Evolutionary conservation across 2,329 filamentous ascomycete genomes (phyloP), one percentile per base, ranked within the genome.

Genomic region (Alternaria sp.): DNA sequence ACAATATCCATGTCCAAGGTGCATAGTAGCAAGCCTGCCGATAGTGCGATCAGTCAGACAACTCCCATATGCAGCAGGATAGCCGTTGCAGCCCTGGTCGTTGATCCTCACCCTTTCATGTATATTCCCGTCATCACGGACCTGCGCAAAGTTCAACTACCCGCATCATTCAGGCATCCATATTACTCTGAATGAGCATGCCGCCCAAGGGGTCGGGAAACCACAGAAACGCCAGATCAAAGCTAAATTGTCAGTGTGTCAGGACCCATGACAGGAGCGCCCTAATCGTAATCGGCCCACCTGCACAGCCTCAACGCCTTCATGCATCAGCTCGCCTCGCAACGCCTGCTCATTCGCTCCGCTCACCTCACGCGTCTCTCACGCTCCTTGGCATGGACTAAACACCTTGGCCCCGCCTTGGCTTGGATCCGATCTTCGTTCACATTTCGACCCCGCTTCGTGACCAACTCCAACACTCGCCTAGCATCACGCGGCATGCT

Each of bases 251-350:
- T 61, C 48, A 56, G 65, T 69, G 64, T 65, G 57, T 56, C 38
- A 43, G 46, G 36, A 56, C 47, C 44, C 66, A 52, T 65, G 63
- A 53, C 54, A 59, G 32, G 39, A 32, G n/a, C 24, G 57, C 47
- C 69, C 59, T 59, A 39, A 53, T 44, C n/a, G 46, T n/a, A 51
- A 39, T 55, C 57, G 49, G 49, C 51, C 32, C 56, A 55, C 56
- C 49, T 65, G 62, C 74, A 75, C 72, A 74, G 74, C 73, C 74
- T 73, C 74, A 65, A 64, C 69, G 73, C 73, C 72, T 61, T 67
- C 67, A 72, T 69, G 70, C 70, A 70, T 43, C 62, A 24, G 43
- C 44, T 66, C 62, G 62, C 61, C 60, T 54, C 49, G 53, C 41
- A 51, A 48, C 51, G 53, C 60, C 51, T 43, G 49, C 58, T 26